phyloP scores from a whole-genome alignment of 176 grass and related monocot species.

The Oryza coarctata region DNA sequence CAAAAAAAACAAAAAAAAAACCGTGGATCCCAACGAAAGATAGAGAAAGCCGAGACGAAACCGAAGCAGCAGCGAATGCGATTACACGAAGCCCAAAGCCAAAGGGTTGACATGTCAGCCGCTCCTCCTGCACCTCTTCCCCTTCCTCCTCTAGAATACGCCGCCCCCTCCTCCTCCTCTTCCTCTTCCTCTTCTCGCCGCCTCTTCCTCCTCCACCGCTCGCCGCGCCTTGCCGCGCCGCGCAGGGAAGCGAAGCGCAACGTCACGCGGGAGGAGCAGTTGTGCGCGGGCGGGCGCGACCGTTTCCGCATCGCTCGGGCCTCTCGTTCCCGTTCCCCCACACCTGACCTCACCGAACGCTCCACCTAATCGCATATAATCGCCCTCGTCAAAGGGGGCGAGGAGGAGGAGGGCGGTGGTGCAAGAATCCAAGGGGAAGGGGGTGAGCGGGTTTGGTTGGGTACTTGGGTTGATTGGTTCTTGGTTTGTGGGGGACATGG shows the following conservation, averaged over 20 bases:
- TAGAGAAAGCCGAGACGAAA: not conserved
- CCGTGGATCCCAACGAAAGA: slow-evolving; percentile 41
- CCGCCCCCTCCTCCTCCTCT: not conserved
- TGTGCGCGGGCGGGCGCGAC: slow-evolving; percentile 3
- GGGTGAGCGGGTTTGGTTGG: not conserved
- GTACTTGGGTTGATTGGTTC: not conserved
- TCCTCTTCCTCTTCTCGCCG: no score
- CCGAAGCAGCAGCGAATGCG: not conserved
- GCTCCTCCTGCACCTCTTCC: not conserved
- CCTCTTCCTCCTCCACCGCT: not conserved
- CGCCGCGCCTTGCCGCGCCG: not conserved
- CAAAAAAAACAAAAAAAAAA: not conserved
- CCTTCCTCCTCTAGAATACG: slow-evolving; percentile 28
- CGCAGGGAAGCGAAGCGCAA: not conserved
- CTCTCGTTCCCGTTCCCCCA: not conserved
- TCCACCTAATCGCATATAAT: slow-evolving; percentile 22
- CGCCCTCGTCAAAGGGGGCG: slow-evolving; percentile 8
- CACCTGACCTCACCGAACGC: slow-evolving; percentile 29
- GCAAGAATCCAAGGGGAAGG: slow-evolving; percentile 11
- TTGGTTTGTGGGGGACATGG: not conserved
- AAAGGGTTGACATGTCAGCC: slow-evolving; percentile 46
- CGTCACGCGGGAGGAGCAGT: not conserved
- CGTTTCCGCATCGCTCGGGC: slow-evolving; percentile 30
- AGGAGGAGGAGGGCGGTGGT: no score
- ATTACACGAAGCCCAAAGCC: no score